Base-by-base conservation (phyloP, 176 grass and related monocot genomes). In the Chrysopogon serrulatus region DNA sequence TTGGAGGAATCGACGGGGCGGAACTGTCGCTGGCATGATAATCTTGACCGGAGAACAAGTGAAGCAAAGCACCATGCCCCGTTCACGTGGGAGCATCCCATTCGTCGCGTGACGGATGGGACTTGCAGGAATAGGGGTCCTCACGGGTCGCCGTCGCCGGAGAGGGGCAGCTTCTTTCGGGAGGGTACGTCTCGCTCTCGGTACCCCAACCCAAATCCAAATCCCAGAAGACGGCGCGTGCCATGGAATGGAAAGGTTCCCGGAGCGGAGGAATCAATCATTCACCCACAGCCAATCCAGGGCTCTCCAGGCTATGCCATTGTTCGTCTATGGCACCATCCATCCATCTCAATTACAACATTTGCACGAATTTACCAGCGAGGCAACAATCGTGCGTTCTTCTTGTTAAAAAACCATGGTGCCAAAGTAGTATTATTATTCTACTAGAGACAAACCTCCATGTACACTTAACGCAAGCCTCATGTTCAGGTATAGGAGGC, bases 21-120 rank as follows among this genome's bases (percentile, higher is more conserved):
- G 10, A 77, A 57, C 73, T 3, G 65, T 78, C 37, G 66, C 23
- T 40, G 67, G 84, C 88, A 32, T 86, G 79, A 82, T 34, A 90
- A 90, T 90, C 66, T 86, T 90, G 88, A 90, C 88, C 15, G 30
- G 73, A 79, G 81, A 77, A 82, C 83, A 82, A 24, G 14, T 45
- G 61, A 42, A 30, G 69, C 69, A 43, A 73, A 31, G 57, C 35
- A 21, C 83, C 79, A 82, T 27, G 31, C 45, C 45, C 65, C 66
- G 37, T 86, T 86, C 79, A 86, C 88, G 84, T 90, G 84, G 78
- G 84, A 75, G 84, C 45, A 86, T 83, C 66, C 84, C 88, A 83
- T 90, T 90, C 79, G 56, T 65, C 82, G 36, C 47, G 68, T 74
- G 78, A 43, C 61, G 42, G 84, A 86, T 83, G 56, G 65, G 73